Conservation (phyloP, 2,329 filamentous ascomycete species). For the Stagonosporopsis rhizophila region DNA sequence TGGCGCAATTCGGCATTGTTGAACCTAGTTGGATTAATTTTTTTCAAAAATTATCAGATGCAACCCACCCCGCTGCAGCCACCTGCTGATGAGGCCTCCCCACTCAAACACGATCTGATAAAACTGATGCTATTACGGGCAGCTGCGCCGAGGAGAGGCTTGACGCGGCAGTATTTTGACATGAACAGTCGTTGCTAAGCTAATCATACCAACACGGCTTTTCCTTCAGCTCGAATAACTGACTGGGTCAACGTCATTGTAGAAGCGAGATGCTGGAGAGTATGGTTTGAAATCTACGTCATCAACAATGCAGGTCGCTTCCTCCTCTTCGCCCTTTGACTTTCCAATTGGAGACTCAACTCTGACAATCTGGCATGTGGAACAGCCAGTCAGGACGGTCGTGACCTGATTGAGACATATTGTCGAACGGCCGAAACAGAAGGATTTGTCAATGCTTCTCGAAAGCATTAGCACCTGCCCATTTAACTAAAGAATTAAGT, state of each 20-base stretch:
- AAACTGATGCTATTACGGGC: slow-evolving; percentile 15
- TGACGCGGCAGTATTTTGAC: not conserved
- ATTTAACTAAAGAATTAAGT: not conserved
- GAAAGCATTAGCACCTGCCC: not conserved
- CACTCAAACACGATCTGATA: slow-evolving; percentile 23
- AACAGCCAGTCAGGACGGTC: not conserved
- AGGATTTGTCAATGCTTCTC: not conserved
- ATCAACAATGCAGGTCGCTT: not conserved
- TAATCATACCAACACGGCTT: not conserved
- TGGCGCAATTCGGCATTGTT: slow-evolving; percentile 13
- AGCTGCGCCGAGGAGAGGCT: slow-evolving; percentile 5
- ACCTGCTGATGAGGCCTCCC: slow-evolving; percentile 5
- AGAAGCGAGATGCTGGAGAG: too few species aligned
- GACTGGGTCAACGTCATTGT: not conserved
- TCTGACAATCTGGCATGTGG: not conserved
- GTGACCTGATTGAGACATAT: not conserved
- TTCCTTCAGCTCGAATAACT: not conserved
- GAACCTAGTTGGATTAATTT: slow-evolving; percentile 3
- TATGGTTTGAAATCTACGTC: too few species aligned
- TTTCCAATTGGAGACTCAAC: not conserved
- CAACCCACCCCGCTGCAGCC: slow-evolving; percentile 13
- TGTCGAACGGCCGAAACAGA: not conserved
- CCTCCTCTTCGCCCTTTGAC: not conserved
- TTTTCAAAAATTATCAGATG: slow-evolving; percentile 24
- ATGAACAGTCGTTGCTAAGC: too few species aligned